Evolutionary conservation across 1,284 basidiomycete genomes (phyloP).

Genomic region (Acaromyces ingoldii): DNA sequence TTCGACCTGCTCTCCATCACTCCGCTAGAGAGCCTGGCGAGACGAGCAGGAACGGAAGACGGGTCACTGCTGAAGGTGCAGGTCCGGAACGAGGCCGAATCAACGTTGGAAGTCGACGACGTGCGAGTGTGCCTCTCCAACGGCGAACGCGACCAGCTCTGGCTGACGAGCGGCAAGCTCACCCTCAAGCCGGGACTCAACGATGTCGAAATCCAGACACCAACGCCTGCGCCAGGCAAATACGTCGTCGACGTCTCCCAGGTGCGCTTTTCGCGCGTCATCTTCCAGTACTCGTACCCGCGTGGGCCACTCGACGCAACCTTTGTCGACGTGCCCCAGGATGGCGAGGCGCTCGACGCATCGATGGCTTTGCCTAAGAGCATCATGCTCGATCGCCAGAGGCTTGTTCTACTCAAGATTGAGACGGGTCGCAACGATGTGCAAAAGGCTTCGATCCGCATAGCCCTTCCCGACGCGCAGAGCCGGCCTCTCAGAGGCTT

Average conservation of each 20-base stretch:
- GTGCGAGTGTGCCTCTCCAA: constrained; percentile 35
- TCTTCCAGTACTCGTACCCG: constrained; percentile 30
- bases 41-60: constrained; percentile 23
- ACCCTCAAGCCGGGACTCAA: constrained; percentile 26
- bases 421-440: constrained; percentile 28
- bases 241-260: constrained; percentile 44
- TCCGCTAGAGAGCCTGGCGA: not conserved
- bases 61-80: constrained; percentile 23
- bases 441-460: constrained; percentile 15
- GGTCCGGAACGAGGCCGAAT: constrained; percentile 19
- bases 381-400: constrained; percentile 30
- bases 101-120: constrained; percentile 30
- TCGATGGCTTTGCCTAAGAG: constrained; percentile 13
- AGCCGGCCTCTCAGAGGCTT: constrained; percentile 3
- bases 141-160: constrained; percentile 23
- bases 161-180: constrained; percentile 27
- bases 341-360: constrained; percentile 28
- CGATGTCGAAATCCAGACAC: constrained; percentile 23
- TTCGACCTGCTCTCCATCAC: constrained; percentile 22
- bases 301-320: not conserved
- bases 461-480: constrained; percentile 6
- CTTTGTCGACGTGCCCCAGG: constrained; percentile 32
- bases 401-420: constrained; percentile 25
- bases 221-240: constrained; percentile 25
- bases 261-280: constrained; percentile 28